phyloP scores from a whole-genome alignment of 1,284 basidiomycete species.

The Leccinum subatratum region DNA sequence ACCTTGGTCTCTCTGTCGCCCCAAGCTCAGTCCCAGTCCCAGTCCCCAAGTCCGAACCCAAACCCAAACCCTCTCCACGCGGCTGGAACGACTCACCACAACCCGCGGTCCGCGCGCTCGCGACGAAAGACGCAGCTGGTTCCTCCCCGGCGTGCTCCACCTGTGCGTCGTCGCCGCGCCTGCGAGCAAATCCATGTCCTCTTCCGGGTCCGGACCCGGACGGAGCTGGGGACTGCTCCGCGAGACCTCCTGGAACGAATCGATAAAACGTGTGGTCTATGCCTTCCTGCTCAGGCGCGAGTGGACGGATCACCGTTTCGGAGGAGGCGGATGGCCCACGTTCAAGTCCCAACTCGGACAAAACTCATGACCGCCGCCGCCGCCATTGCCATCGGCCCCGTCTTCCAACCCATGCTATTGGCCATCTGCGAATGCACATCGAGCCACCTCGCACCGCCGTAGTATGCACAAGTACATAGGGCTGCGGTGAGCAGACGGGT shows the following conservation, averaged over 20 bases:
- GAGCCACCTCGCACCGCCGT: conserved; percentile 11
- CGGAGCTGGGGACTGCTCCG: conserved; percentile 9
- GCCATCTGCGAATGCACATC: conserved; percentile 28
- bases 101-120: conserved; percentile 23
- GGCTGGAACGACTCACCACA: conserved; percentile 13
- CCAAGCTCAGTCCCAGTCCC: neutral
- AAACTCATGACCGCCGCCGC: neutral
- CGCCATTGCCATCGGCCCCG: conserved; percentile 14
- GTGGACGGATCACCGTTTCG: neutral
- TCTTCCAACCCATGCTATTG: conserved; percentile 29
- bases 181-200: neutral
- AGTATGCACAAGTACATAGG: neutral
- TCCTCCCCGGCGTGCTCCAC: conserved; percentile 26
- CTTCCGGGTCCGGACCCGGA: neutral
- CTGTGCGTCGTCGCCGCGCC: conserved; percentile 17
- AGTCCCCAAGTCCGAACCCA: neutral
- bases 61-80: conserved; percentile 8
- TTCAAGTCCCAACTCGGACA: neutral
- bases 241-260: conserved; percentile 23
- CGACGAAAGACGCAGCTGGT: conserved; percentile 28
- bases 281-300: neutral
- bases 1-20: neutral
- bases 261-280: conserved; percentile 21
- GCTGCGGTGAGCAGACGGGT: too few relatives aligned
- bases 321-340: neutral